A percentile compares a stretch with the other conserved stretches of the same genome.
Conservation (phyloP, 345 rosid genomes). For the Heritiera fomes region DNA sequence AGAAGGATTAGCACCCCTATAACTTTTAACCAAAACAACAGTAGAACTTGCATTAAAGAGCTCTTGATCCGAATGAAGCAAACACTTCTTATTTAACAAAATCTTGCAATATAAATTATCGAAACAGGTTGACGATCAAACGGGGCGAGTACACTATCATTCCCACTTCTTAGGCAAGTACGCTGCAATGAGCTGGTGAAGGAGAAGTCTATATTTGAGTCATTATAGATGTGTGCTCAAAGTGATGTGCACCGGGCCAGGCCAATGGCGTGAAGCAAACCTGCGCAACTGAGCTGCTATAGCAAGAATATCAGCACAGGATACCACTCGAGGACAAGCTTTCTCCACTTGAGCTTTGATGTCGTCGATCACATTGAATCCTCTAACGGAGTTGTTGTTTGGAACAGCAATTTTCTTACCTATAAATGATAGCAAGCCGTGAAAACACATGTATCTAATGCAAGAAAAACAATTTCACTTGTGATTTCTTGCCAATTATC, state of each 20-base stretch:
- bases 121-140: slow-evolving; percentile 30
- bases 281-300: neutral
- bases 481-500: neutral
- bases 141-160: slow-evolving; percentile 20
- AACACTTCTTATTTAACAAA: slow-evolving; percentile 38
- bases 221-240: slow-evolving; percentile 33
- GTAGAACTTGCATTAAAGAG: slow-evolving; percentile 36
- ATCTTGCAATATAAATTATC: slow-evolving; percentile 36
- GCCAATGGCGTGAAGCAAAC: slow-evolving; percentile 42
- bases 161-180: slow-evolving; percentile 31
- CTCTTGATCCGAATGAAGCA: slow-evolving; percentile 43
- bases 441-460: neutral
- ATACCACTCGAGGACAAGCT: no score
- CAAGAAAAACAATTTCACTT: neutral
- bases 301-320: no score
- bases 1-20: neutral
- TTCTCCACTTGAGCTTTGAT: no score
- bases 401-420: no score
- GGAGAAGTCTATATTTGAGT: slow-evolving; percentile 1
- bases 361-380: no score
- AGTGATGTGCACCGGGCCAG: slow-evolving; percentile 33
- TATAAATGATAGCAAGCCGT: neutral
- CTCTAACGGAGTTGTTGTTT: no score
- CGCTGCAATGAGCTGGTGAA: neutral
- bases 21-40: slow-evolving; percentile 28